A percentile compares a stretch with the other conserved stretches of the same genome.
phyloP scores from a whole-genome alignment of 768 basidiomycete genomes.

The Gymnopilus dilepis region DNA sequence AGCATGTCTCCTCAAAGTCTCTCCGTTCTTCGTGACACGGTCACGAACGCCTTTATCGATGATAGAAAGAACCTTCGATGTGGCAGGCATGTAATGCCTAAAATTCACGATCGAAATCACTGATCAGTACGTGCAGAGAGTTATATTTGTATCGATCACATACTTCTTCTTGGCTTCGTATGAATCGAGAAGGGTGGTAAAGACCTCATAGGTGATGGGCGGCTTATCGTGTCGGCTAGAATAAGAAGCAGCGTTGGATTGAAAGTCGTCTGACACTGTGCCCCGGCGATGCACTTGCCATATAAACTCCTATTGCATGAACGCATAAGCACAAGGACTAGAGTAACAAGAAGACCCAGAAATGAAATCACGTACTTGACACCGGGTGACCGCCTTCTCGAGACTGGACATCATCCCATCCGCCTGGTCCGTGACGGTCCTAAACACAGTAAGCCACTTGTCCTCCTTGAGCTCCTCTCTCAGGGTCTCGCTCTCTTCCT shows the following conservation, averaged over 20 bases:
- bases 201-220: conserved; percentile 63
- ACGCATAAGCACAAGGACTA: conserved; percentile 5
- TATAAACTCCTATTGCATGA: conserved; percentile 82
- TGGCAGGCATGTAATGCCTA: conserved; percentile 95
- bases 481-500: conserved; percentile 79
- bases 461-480: conserved; percentile 96
- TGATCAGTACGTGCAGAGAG: conserved; percentile 19
- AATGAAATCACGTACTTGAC: conserved; percentile 64
- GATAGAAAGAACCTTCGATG: conserved; percentile 89
- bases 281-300: conserved; percentile 78
- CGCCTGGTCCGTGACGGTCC: conserved; percentile 92
- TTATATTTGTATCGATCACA: conserved; percentile 22
- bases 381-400: conserved; percentile 90
- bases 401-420: conserved; percentile 97
- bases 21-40: conserved; percentile 95
- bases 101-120: conserved; percentile 9
- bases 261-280: conserved; percentile 37
- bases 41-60: conserved; percentile 94
- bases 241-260: conserved; percentile 46
- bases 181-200: conserved; percentile 69
- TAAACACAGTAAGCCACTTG: conserved; percentile 95
- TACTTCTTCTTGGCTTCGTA: conserved; percentile 92
- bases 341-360: conserved; percentile 3
- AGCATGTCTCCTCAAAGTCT: conserved; percentile 86
- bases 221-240: conserved; percentile 56